Evolutionary conservation across 805 yeast species (phyloP), one percentile per base, ranked within the genome.

Genomic region (Zygoascus bituminiphila): DNA sequence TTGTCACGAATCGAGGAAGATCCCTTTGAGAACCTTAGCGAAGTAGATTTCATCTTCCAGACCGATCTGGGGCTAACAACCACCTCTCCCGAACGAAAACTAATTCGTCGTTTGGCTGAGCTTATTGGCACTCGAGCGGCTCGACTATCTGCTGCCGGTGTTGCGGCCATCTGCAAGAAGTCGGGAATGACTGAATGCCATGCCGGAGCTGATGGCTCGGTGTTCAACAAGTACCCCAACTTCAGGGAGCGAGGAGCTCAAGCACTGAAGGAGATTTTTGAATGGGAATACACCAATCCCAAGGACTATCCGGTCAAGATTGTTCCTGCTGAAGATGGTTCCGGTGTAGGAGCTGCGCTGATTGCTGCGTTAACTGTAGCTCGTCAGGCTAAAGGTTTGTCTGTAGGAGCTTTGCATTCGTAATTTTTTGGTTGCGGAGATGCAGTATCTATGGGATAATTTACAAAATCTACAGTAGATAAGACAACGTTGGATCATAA

Each of bases 291-390:
- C 52, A 63, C 65, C 44, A 65, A 68, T 46, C 61, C 68, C 43
- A 63, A 72, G 55, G 78, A 79, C 51, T 88, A 88, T 66, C 98
- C 98, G 55, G 81, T 93, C 62, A 70, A 75, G 55, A 80, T 89
- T 57, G 86, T 83, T 37, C 85, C 94, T 50, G 98, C 98, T 56
- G 96, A 91, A 72, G 98, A 93, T 72, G 98, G 98, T 60, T 84
- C 93, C 35, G 98, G 98, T 73, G 96, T 87, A 44, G 98, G 98
- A 65, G 98, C 98, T 49, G 98, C 98, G 46, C 78, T 91, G 60
- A 91, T 93, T 70, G 98, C 98, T 48, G 97, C 98, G 40, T 77
- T 91, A 68, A 84, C 98, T 50, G 79, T 84, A 67, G 75, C 79
- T 66, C 82, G 98, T 73, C 73, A 82, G 61, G 74, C 71, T 56